A percentile compares a stretch with the other conserved stretches of the same genome.
phyloP scores from a whole-genome alignment of 768 basidiomycete genomes.

The Punctularia strigosozonata region DNA sequence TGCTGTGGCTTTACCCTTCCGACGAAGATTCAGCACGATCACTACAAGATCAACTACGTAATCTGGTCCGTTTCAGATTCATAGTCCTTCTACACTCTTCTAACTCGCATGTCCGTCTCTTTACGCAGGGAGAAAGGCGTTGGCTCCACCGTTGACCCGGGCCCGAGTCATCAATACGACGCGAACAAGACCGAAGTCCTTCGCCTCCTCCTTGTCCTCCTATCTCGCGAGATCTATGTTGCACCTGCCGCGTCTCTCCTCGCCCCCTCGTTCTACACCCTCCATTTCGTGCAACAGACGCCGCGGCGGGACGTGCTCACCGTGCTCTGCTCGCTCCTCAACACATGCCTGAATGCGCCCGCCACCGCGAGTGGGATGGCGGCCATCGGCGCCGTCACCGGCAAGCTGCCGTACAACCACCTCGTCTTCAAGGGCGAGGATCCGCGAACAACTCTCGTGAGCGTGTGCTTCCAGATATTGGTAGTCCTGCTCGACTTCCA shows the following conservation, averaged over 20 bases:
- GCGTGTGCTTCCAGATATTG: conserved; percentile 67
- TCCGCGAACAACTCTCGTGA: conserved; percentile 56
- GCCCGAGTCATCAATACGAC: conserved; percentile 52
- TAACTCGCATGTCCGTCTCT: conserved; percentile 1
- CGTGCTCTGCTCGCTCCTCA: conserved; percentile 84
- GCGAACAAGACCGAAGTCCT: conserved; percentile 82
- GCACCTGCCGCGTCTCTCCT: conserved; percentile 58
- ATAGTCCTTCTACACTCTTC: no score
- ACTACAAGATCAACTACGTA: conserved; percentile 75
- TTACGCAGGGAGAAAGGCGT: conserved; percentile 82
- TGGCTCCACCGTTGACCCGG: conserved; percentile 73
- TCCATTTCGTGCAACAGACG: conserved; percentile 66
- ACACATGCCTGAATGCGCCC: conserved; percentile 73
- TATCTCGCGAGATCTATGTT: conserved; percentile 86
- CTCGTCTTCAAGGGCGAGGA: conserved; percentile 88
- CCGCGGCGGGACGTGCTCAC: conserved; percentile 81
- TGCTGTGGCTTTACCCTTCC: conserved; percentile 92
- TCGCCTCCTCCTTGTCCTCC: conserved; percentile 74
- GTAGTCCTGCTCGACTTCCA: conserved; percentile 74
- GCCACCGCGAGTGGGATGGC: conserved; percentile 18
- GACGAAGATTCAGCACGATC: conserved; percentile 59
- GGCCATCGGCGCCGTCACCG: conserved; percentile 53
- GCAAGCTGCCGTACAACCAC: conserved; percentile 81
- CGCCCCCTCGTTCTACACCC: conserved; percentile 65
- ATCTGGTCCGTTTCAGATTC: conserved; percentile 74